Evolutionary conservation across 768 basidiomycete species (phyloP), one percentile per base, ranked within the genome.

Genomic region (Agaricus blazei): DNA sequence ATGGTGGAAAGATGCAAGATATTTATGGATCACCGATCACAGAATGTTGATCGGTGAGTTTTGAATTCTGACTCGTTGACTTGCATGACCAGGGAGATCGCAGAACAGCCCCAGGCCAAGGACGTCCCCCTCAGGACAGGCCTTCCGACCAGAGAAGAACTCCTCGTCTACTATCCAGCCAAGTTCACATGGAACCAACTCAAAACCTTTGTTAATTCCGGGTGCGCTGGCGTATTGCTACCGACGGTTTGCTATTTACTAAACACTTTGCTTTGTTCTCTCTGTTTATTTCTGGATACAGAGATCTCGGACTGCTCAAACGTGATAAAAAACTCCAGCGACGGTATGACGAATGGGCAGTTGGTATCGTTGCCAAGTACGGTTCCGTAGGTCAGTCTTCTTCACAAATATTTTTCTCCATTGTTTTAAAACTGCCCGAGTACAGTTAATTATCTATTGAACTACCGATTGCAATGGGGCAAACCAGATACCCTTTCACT

Each of bases 261-360:
- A 15, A 50, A n/a, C 15, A 36, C 34, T n/a, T n/a, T 42, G 9
- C n/a, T 26, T 26, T n/a, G n/a, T n/a, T n/a, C n/a, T n/a, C n/a
- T n/a, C n/a, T n/a, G n/a, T 34, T 29, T 43, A 7, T 27, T 3
- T 29, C 26, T 24, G 12, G 2, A 8, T 24, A n/a, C 57, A 92
- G 90, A 40, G 89, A 93, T 64, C 80, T 94, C 44, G 89, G 88
- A 2, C 74, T 91, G 37, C 74, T 93, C 49, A 90, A 88, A 65
- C 83, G 90, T 19, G 83, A 93, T 63, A 81, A 70, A 59, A 72
- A 69, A 50, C 76, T 94, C 36, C 90, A 94, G 68, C 60, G 70
- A 46, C 73, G 88, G 47, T 93, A 93, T 60, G 61, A 81, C 38
- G 66, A 68, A 14, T 91, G 87, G 87, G 64, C 69, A 8, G 64